Evolutionary conservation across 2,329 filamentous ascomycete genomes (phyloP).

Genomic region (Fusarium virguliforme): DNA sequence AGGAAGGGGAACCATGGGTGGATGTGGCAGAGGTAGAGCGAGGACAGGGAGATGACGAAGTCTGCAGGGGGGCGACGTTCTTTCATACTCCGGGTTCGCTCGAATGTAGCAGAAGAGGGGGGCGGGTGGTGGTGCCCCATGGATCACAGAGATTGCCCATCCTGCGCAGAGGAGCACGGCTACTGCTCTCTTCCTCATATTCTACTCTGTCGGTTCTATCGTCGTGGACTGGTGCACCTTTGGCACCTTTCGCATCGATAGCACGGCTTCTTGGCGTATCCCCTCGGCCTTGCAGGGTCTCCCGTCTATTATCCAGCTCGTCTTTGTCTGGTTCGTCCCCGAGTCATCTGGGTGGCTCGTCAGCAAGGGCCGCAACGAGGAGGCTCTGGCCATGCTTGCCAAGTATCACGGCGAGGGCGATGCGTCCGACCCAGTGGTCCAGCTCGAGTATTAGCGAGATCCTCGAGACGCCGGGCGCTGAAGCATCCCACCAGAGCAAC

Average conservation of each 20-base stretch:
- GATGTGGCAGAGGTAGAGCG: background rate
- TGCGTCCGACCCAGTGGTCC: background rate
- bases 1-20: background rate
- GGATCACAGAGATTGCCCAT: background rate
- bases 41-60: background rate
- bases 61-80: background rate
- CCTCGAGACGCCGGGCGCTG: background rate
- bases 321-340: background rate
- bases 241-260: background rate
- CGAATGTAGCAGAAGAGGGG: background rate
- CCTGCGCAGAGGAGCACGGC: background rate
- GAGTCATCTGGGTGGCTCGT: background rate
- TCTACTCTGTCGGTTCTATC: background rate
- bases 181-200: background rate
- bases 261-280: background rate
- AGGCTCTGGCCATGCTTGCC: background rate
- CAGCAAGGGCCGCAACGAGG: background rate
- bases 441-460: background rate
- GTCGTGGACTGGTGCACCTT: background rate
- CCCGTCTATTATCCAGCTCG: background rate
- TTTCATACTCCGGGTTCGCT: background rate
- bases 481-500: background rate
- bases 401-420: background rate
- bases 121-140: background rate
- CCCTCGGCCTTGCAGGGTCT: background rate